Percentiles rank a stretch among this genome's conserved stretches.
These are phyloP conservation scores for Gymnopilus junonius DNA, from an alignment of 768 basidiomycete genomes.

Conservation along the genomic window DNA sequence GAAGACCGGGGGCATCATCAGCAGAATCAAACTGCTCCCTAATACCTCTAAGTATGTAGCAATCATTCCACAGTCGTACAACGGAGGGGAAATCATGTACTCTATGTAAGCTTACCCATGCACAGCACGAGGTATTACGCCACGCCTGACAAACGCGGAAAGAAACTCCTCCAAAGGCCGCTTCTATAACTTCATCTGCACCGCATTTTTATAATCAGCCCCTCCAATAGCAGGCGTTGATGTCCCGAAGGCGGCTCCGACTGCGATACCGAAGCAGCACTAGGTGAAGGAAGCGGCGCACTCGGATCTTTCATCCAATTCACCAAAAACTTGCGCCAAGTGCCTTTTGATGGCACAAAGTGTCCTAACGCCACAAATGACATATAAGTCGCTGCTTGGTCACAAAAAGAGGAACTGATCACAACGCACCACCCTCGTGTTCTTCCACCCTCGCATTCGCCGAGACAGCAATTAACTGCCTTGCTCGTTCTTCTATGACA, in stretches of 20 bases:
- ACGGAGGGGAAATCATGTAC: constrained; percentile 7
- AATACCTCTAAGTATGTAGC: not conserved
- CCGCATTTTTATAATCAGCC: constrained; percentile 18
- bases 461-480: constrained; percentile 57
- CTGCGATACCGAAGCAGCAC: constrained; percentile 6
- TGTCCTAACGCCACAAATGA: constrained; percentile 55
- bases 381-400: not conserved
- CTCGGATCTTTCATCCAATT: constrained; percentile 64
- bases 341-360: constrained; percentile 78
- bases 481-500: constrained; percentile 71
- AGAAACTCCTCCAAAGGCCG: not conserved
- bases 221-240: constrained; percentile 42
- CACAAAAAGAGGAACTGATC: not conserved
- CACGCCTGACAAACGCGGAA: constrained; percentile 3
- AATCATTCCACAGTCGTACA: not conserved
- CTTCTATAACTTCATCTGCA: constrained; percentile 31
- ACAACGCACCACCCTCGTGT: constrained; percentile 74
- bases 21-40: not conserved
- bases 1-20: not conserved
- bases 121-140: not conserved
- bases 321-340: constrained; percentile 77
- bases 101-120: not conserved
- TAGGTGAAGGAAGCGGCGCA: constrained; percentile 51
- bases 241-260: constrained; percentile 37
- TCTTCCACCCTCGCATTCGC: constrained; percentile 65